Evolutionary conservation across 331 rosid species (phyloP), one percentile per base, ranked within the genome.

Genomic region (Pyracantha coccinea): DNA sequence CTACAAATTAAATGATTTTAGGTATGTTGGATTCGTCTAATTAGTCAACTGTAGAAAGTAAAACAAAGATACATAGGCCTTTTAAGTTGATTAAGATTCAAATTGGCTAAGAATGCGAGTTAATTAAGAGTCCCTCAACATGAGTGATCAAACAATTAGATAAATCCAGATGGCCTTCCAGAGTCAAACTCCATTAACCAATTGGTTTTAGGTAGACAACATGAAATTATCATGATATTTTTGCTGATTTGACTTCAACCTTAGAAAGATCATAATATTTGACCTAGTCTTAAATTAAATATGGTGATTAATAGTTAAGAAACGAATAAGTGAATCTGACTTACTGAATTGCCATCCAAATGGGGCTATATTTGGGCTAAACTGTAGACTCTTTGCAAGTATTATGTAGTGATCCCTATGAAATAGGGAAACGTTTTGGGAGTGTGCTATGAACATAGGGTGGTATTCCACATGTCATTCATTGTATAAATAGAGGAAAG

Each of bases 241-340:
- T 64, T 44, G 63, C 78, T 55, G 60, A 58, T 78, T 66, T 72
- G 68, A 21, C 71, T 24, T 32, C 20, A 64, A 35, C 57, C 32
- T 71, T 19, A 29, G 1, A 27, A 65, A 53, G 7, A 21, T 10
- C 52, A 33, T 24, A 63, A 29, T 35, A 35, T 28, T 47, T 72
- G 73, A 63, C 53, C 57, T 4, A 19, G 60, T 61, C 41, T 7
- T 25, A 23, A 47, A 50, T 13, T 25, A 53, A 17, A 61, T 1
- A 44, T 17, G 20, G 11, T 75, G 16, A 8, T 8, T 24, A 24
- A 8, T 75, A 6, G 33, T 76, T 58, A 76, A n/a, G 74, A 58
- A 47, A 17, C 35, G 27, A 50, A 35, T 25, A 57, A 47, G 21
- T 70, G 13, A 31, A 54, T 52, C 1, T 10, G 8, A 24, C 28